Evolutionary conservation across 2,329 filamentous ascomycete genomes (phyloP).

Genomic region (Colletotrichum sp.): DNA sequence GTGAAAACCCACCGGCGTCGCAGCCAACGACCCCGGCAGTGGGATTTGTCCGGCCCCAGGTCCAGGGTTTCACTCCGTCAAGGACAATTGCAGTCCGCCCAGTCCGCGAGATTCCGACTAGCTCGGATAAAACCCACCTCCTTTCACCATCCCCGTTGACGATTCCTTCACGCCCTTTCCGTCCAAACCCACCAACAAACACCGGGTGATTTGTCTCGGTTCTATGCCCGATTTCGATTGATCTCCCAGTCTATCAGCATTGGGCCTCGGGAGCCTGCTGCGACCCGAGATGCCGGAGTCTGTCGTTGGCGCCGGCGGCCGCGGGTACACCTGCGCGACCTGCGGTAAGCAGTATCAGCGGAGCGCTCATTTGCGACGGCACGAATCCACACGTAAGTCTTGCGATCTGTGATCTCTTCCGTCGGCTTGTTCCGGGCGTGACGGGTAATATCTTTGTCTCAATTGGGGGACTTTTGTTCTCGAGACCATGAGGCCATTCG

Average conservation of each 20-base stretch:
- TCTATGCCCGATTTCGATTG: neutral
- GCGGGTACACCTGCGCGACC: slow-evolving; percentile 19
- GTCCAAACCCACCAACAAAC: neutral
- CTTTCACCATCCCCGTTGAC: neutral
- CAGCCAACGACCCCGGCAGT: neutral
- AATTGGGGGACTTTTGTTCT: neutral
- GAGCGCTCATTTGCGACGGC: slow-evolving; percentile 29
- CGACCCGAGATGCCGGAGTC: neutral
- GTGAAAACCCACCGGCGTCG: slow-evolving; percentile 2
- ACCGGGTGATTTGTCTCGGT: neutral
- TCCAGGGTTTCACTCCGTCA: neutral
- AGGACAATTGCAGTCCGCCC: neutral
- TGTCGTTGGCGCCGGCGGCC: neutral
- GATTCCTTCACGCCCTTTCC: neutral
- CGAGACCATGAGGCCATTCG: neutral
- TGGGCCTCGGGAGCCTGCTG: neutral
- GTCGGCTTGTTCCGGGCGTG: neutral
- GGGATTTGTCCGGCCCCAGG: slow-evolving; percentile 5
- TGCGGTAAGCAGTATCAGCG: slow-evolving; percentile 30
- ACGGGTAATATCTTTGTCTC: neutral
- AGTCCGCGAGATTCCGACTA: neutral
- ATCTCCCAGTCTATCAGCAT: neutral
- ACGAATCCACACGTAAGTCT: slow-evolving; percentile 29
- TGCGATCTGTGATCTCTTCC: neutral
- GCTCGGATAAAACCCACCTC: slow-evolving; percentile 23